Evolutionary conservation across 2,329 filamentous ascomycete species (phyloP).

Genomic region (Colletotrichum agaves): DNA sequence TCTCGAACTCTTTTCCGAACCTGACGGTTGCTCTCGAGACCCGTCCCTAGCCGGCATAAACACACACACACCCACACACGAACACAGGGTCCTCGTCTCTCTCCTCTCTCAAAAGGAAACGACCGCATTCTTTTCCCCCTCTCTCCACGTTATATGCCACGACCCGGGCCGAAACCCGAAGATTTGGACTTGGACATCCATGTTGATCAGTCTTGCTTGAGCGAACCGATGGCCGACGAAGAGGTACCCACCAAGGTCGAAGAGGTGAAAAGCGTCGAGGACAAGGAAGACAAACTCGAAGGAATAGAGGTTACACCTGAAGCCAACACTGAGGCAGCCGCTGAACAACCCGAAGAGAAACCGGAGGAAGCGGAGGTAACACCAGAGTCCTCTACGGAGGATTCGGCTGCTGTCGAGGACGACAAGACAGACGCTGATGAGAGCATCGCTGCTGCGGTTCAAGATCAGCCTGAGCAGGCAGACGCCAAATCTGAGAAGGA

Average conservation of each 20-base stretch:
- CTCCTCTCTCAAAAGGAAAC: background rate
- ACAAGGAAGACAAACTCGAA: background rate
- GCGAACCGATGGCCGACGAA: slow-evolving; percentile 37
- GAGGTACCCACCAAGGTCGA: slow-evolving; percentile 39
- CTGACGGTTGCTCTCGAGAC: slow-evolving; percentile 31
- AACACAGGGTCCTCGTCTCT: background rate
- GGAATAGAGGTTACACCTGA: background rate
- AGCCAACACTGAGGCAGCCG: background rate
- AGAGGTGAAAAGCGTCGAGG: slow-evolving; percentile 33
- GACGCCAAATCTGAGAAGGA: slow-evolving; percentile 3
- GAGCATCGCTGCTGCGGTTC: background rate
- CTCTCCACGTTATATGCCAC: slow-evolving; percentile 23
- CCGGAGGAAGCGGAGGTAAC: background rate
- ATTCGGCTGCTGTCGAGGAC: background rate
- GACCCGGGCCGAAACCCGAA: slow-evolving; percentile 39
- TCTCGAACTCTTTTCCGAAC: background rate
- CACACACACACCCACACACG: slow-evolving; percentile 7
- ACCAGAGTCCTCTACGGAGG: background rate
- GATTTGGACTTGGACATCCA: slow-evolving; percentile 60
- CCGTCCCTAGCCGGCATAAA: slow-evolving; percentile 34
- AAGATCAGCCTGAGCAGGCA: background rate
- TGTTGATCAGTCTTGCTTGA: slow-evolving; percentile 58
- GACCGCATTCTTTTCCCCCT: background rate
- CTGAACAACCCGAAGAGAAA: background rate
- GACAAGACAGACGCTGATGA: background rate